Conservation (phyloP, 148 eudicot genomes). For the Fagopyrum homotropicum region DNA sequence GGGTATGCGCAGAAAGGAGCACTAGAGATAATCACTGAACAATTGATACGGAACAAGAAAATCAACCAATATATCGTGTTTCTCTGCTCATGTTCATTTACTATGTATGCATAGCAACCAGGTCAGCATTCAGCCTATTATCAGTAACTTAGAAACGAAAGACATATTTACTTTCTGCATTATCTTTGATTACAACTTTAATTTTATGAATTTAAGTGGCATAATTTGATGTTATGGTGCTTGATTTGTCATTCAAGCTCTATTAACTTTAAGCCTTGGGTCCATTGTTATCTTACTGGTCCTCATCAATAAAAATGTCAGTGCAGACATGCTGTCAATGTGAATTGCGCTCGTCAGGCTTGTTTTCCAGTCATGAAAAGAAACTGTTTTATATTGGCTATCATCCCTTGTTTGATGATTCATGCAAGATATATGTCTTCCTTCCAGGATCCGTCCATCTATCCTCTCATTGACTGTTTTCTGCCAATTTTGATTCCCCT, state of each 20-base stretch:
- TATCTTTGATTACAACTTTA: background rate
- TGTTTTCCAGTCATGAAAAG: background rate
- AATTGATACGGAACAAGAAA: background rate
- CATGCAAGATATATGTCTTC: background rate
- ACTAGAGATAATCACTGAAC: background rate
- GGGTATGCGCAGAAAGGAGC: background rate
- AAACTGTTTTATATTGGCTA: background rate
- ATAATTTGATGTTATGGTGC: background rate
- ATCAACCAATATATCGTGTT: background rate
- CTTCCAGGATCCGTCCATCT: background rate
- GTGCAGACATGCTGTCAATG: background rate
- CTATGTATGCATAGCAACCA: background rate
- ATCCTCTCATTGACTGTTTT: background rate
- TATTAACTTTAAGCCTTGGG: background rate
- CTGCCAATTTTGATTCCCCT: background rate
- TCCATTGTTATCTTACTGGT: background rate
- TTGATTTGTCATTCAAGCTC: conserved; percentile 3
- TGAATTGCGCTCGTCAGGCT: background rate
- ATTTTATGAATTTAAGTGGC: background rate
- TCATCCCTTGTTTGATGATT: background rate
- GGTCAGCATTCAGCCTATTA: background rate
- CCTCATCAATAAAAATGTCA: no score
- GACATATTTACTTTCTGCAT: background rate
- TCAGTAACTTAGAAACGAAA: background rate
- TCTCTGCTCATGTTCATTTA: background rate